Evolutionary conservation across 495 filamentous ascomycete species (phyloP), one percentile per base, ranked within the genome.

Genomic region (Talaromyces trachyspermus): DNA sequence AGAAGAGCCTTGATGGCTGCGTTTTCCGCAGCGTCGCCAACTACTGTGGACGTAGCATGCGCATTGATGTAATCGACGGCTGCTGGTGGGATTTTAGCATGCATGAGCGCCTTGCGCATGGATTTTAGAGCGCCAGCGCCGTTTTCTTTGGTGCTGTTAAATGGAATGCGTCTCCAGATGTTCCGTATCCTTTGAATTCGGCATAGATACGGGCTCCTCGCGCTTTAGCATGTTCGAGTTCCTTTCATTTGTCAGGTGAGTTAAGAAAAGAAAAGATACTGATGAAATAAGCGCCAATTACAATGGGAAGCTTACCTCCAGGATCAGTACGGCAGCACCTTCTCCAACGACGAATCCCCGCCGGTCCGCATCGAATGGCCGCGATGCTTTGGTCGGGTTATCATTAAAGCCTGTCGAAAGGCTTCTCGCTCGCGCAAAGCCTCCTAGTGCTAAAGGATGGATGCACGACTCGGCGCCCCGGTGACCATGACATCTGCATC

Each of bases 401-500:
- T 86, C 67, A 58, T 97, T 95, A 66, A 76, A 92, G 2, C 69
- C 74, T 0, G 86, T 94, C 2, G 87, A 83, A 18, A 98, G 73
- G 40, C 88, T 95, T 43, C 89, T 78, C 2, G 89, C 89, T 24
- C 90, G 76, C 14, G 88, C 83, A 62, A 98, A 98, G 15, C 92
- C 92, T 4, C 88, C 84, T 47, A 98, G 83, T 15, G 91, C 86
- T 18, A 98, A 73, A 10, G 92, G 92, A 57, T 98, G 89, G 49
- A 98, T 95, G 62, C 92, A 98, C 2, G 91, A 89, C 65, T 98
- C 92, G 7, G 89, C 79, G 10, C 89, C 91, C 92, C 92, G 27
- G 92, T 89, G 10, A 98, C 68, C 89, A 98, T 96, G 19, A 97
- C 81, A 58, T 95, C 78, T 18, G 91, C 91, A 58, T 96, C 91